phyloP scores from a whole-genome alignment of 2,329 filamentous ascomycete genomes.

The Fusarium begoniae region DNA sequence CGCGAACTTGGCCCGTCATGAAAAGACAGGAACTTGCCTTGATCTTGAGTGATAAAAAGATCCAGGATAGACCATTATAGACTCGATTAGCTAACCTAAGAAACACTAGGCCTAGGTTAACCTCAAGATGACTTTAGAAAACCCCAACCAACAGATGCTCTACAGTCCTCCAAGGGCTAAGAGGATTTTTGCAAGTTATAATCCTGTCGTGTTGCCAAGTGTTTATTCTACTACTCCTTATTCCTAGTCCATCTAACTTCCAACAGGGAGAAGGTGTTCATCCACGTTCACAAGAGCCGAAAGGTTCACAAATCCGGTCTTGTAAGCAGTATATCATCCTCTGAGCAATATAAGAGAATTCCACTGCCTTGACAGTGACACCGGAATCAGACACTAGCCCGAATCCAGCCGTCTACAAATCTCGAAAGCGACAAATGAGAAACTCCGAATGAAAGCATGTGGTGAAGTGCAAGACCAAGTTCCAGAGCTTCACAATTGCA shows the following conservation, averaged over 20 bases:
- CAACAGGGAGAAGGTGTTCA: neutral
- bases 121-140: neutral
- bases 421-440: constrained; percentile 31
- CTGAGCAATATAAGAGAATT: neutral
- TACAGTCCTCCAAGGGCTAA: neutral
- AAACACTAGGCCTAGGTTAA: neutral
- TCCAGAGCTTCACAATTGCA: constrained; percentile 38
- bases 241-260: neutral
- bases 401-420: neutral
- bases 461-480: constrained; percentile 12
- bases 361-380: neutral
- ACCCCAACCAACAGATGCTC: neutral
- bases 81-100: neutral
- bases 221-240: neutral
- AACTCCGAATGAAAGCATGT: constrained; percentile 30
- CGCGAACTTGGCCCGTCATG: neutral
- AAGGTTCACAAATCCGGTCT: neutral
- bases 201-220: neutral
- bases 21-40: neutral
- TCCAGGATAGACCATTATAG: neutral
- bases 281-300: neutral
- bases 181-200: neutral
- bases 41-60: neutral
- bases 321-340: neutral
- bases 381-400: neutral